Base-by-base conservation (phyloP, 2,329 filamentous ascomycete species). In the Dothideomycetes sp. region DNA sequence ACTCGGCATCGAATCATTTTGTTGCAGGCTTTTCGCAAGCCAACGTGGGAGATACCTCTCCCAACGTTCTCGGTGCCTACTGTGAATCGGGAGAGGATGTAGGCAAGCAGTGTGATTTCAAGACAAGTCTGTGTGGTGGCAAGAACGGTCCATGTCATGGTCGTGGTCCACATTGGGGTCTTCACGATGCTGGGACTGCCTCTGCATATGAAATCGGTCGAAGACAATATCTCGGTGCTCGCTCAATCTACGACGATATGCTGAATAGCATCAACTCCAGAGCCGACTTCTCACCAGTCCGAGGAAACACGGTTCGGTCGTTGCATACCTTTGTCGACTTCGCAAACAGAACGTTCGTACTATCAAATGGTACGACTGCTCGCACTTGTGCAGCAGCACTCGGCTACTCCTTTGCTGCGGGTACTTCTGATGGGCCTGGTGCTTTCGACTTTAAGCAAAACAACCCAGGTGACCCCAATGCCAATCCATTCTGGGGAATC, bases 391-490 rank as follows among this genome's bases (percentile, higher is more conserved):
- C 87, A 3, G 88, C 88, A 0, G 86, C 87, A 0, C 65, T 96
- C 44, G 89, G 89, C 4, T 94, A 91, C 56, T 88, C 84, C 0
- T 96, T 96, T 56, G 89, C 89, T 0, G 89, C 84, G 1, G 89
- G 89, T 9, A 96, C 89, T 0, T 84, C 85, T 0, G 89, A 96
- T 57, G 86, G 89, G 4, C 88, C 89, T 0, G 89, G 89, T 1
- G 79, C 78, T 0, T 94, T 94, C 52, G 89, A 96, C 60, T 95
- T 96, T 57, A 91, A 84, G 1, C 89, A 96, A 55, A 88, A 87
- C 48, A 75, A 84, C 47, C 79, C 80, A 0, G 79, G 79, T 22
- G 68, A 75, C n/a, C 80, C 85, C 0, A 73, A 79, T 31, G 73
- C 72, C 16, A 88, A 83, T 47, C 86, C 86, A 0, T 63, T 95